phyloP scores from a whole-genome alignment of 2,329 filamentous ascomycete genomes.

The Pseudofabraea citricarpa region DNA sequence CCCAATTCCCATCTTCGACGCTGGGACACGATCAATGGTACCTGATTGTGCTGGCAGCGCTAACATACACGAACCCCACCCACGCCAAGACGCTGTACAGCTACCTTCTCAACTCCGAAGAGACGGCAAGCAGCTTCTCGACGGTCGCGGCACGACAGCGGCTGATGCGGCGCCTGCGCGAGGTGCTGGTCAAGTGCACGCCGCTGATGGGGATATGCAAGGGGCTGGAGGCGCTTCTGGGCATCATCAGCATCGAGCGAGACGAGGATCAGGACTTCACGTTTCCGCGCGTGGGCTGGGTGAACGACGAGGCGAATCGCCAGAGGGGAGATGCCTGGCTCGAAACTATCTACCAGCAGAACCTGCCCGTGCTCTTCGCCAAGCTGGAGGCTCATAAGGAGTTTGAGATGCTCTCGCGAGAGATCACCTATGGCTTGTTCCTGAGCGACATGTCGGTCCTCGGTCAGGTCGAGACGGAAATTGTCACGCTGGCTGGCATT shows the following conservation, averaged over 20 bases:
- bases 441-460: constrained; percentile 51
- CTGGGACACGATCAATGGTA: constrained; percentile 6
- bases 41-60: constrained; percentile 32
- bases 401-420: constrained; percentile 45
- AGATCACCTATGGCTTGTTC: constrained; percentile 56
- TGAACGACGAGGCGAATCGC: constrained; percentile 49
- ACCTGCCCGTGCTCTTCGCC: constrained; percentile 29
- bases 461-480: constrained; percentile 48
- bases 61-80: constrained; percentile 45
- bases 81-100: constrained; percentile 49
- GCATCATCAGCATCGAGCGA: constrained; percentile 18
- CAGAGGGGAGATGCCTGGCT: constrained; percentile 51
- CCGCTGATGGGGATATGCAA: constrained; percentile 57
- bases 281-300: constrained; percentile 47
- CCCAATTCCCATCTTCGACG: neutral
- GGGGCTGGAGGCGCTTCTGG: constrained; percentile 42
- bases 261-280: constrained; percentile 50
- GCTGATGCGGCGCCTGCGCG: constrained; percentile 47
- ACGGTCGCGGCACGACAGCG: constrained; percentile 38
- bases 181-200: constrained; percentile 55
- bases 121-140: too few species aligned
- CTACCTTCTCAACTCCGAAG: constrained; percentile 45
- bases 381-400: constrained; percentile 39
- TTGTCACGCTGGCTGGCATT: constrained; percentile 48
- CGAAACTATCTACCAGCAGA: constrained; percentile 37